A percentile compares a stretch with the other conserved stretches of the same genome.
Evolutionary conservation across 1,284 basidiomycete genomes (phyloP).

Genomic region (Puccinia novopanici): DNA sequence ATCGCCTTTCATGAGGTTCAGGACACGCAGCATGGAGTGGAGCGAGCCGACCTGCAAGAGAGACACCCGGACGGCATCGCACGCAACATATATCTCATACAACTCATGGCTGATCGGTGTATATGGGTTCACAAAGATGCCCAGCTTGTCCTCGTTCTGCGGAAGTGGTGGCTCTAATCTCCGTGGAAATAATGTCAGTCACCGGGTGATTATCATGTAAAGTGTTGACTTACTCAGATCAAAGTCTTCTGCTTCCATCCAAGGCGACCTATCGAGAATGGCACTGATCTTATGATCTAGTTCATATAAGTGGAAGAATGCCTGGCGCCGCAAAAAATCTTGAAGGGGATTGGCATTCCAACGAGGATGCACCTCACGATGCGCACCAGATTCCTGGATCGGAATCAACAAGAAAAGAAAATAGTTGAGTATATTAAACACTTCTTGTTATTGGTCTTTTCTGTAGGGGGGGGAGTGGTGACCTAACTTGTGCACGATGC

Average conservation of each 20-base stretch:
- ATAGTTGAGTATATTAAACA: too few species aligned
- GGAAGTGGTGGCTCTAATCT: not conserved
- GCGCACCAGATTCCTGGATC: slow-evolving; percentile 38
- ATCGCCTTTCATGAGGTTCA: not conserved
- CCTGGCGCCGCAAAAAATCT: slow-evolving; percentile 25
- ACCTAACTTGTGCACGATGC: slow-evolving; percentile 23
- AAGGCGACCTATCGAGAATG: not conserved
- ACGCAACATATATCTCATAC: not conserved
- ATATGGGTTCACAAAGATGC: not conserved
- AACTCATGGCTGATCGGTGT: not conserved
- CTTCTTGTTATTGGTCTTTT: not conserved
- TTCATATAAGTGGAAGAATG: slow-evolving; percentile 19
- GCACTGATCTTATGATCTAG: slow-evolving; percentile 14
- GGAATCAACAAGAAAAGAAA: too few species aligned
- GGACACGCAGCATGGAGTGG: not conserved
- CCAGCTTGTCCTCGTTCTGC: not conserved
- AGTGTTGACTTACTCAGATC: slow-evolving; percentile 11
- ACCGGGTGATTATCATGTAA: not conserved
- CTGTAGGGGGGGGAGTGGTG: not conserved
- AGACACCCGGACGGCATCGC: not conserved
- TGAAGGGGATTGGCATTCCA: slow-evolving; percentile 27
- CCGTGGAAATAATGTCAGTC: not conserved
- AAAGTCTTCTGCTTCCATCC: slow-evolving; percentile 32
- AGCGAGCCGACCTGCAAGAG: slow-evolving; percentile 11
- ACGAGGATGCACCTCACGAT: slow-evolving; percentile 7